phyloP scores from a whole-genome alignment of 23 red algal genomes.

The Gracilaria gracilis region DNA sequence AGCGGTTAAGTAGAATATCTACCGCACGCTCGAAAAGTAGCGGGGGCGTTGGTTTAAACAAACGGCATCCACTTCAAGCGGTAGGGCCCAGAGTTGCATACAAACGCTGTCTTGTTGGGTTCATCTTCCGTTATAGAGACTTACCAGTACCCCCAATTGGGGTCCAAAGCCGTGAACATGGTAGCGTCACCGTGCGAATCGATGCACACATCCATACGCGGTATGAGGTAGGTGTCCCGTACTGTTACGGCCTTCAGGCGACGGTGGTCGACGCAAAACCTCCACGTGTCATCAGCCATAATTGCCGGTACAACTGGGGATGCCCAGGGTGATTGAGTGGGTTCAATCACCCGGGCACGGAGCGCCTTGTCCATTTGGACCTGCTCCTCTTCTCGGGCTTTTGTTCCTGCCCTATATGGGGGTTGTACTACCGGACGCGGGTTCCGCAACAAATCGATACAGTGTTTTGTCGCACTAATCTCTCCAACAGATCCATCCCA shows the following conservation, averaged over 20 bases:
- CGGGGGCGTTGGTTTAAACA: constrained; percentile 41
- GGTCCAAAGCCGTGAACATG: constrained; percentile 5
- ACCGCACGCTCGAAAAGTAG: constrained; percentile 44
- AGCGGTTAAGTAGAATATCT: not conserved
- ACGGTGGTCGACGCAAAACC: no score
- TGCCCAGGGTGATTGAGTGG: not conserved
- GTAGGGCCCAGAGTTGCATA: constrained; percentile 1
- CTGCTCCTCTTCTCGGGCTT: constrained; percentile 7
- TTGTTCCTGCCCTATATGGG: not conserved
- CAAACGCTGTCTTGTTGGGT: constrained; percentile 22
- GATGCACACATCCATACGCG: no score
- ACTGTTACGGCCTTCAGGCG: no score
- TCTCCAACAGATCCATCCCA: no score
- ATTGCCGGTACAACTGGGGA: no score
- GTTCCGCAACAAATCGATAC: not conserved
- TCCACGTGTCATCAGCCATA: no score
- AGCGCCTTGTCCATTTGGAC: not conserved
- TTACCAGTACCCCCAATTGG: constrained; percentile 39
- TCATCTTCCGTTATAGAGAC: not conserved
- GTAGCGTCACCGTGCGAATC: not conserved
- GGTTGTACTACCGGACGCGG: not conserved
- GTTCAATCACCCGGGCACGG: not conserved
- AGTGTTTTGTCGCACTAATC: not conserved
- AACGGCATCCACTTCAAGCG: constrained; percentile 25
- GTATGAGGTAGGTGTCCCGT: no score